Evolutionary conservation across 768 basidiomycete species (phyloP), one percentile per base, ranked within the genome.

Genomic region (Suillus subaureus): DNA sequence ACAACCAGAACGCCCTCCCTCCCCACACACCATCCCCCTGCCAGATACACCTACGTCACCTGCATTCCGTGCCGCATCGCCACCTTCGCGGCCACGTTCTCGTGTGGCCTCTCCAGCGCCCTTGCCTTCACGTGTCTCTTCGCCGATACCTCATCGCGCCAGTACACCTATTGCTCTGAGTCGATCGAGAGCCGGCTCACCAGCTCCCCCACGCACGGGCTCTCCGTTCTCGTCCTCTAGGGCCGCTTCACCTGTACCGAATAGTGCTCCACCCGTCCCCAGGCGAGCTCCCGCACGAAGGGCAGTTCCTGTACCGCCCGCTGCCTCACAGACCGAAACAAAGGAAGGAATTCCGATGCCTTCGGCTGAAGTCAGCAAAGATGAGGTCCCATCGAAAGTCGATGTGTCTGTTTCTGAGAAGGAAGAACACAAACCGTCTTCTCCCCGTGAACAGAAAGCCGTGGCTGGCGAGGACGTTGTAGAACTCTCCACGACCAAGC

Each of bases 201-300:
- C 74, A 1, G 68, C 61, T 12, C 70, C 69, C 39, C 18, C 43
- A 33, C 69, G 67, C 37, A 35, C 31, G 45, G 18, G 35, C 26
- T 76, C 78, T 23, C 77, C 73, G 0, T 67, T 81, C 55, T 75
- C 71, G 23, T 73, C 78, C 4, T 76, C 77, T 35, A 70, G 81
- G 39, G 65, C 77, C 3, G 71, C 71, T 15, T 82, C 82, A 5
- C 82, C 84, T 56, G 77, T 72, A 4, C 62, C 47, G 43, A 63
- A 67, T 2, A 66, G 68, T 1, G 77, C 79, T 7, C 90, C 90
- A 0, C 90, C 90, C 2, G 74, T 92, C 28, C 90, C 90, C 0
- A 82, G 88, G 49, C 80, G 90, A 54, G 90, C 90, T 0, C 84
- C 88, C 57, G 86, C 31, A 35, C 33, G 33, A 35, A 35, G 33